Base-by-base conservation (phyloP, 331 rosid species). In the Telfairia occidentalis region DNA sequence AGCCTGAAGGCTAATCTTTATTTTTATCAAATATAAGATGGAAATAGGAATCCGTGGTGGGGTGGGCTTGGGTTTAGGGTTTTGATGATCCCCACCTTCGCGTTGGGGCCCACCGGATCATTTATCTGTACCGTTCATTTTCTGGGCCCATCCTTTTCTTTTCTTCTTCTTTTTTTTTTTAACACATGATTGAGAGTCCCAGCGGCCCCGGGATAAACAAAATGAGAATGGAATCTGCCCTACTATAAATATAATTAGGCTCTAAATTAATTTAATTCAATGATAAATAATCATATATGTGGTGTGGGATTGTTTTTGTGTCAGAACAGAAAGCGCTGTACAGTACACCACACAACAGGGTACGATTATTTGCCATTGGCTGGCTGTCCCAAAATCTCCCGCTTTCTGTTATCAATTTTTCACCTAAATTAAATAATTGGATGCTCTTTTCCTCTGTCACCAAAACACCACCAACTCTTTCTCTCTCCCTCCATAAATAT, bases 81-180 rank as follows among this genome's bases (percentile, higher is more conserved):
- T 83, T 89, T 78, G 79, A 82, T 89, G 82, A 64, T 79, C 83
- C n/a, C n/a, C n/a, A n/a, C n/a, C n/a, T n/a, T n/a, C n/a, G n/a
- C n/a, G n/a, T 83, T 49, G 72, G 88, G 82, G 28, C 87, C 90
- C 90, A 79, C 85, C 71, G 24, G 43, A 76, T 59, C 81, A 45
- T 86, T 81, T 73, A 89, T 89, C 96, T 67, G 35, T 57, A 78
- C 87, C 89, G 81, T 89, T 82, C 67, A 64, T 76, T 71, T 71
- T 32, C 50, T 81, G 86, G 59, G 73, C 81, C 42, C 0, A 26
- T 0, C 24, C 12, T 12, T 26, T 54, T 74, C 42, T 60, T 78
- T 9, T 34, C n/a, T n/a, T n/a, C n/a, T n/a, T n/a, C n/a, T n/a
- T n/a, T n/a, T n/a, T n/a, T n/a, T n/a, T n/a, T n/a, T n/a, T n/a